Base-by-base conservation (phyloP, 805 yeast genomes). In the Ogataea parapolymorpha region DNA sequence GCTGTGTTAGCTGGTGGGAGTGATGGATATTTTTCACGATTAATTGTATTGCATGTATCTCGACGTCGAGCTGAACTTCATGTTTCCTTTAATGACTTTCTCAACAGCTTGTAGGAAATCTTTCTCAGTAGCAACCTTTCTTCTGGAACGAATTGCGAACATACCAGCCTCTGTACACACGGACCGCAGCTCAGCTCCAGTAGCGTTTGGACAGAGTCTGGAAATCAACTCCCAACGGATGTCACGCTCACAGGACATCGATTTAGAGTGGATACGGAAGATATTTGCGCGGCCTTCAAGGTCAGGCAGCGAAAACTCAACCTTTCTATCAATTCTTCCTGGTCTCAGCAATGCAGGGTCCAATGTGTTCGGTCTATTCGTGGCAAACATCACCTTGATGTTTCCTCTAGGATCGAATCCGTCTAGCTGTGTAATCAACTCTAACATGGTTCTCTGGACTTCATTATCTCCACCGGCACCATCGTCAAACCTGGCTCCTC, bases 401-500 rank as follows among this genome's bases (percentile, higher is more conserved):
- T 93, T 93, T 59, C 98, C 99, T 67, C 98, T 83, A 46, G 99
- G 95, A 58, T 93, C 99, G 65, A 93, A 93, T 40, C 99, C 99
- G 65, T 93, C 99, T 61, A 93, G 74, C 65, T 93, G 99, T 31
- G 98, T 89, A 60, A 93, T 93, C 56, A 93, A 79, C 67, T 93
- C 99, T 77, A 93, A 76, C 99, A 93, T 93, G 32, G 99, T 93
- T 72, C 99, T 80, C 70, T 93, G 99, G 40, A 93, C 99, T 70
- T 93, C 99, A 62, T 91, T 93, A 66, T 93, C 99, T 60, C 98
- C 98, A 55, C 97, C 98, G 9, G 98, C 98, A 58, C 98, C 98
- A 63, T 93, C 99, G 65, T 93, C 99, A 62, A 93, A 93, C 65
- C 99, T 82, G n/a, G 98, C 98, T 30, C 99, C 99, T 53, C 99